phyloP scores from a whole-genome alignment of 768 basidiomycete genomes.

The Candolleomyces aberdarensis region DNA sequence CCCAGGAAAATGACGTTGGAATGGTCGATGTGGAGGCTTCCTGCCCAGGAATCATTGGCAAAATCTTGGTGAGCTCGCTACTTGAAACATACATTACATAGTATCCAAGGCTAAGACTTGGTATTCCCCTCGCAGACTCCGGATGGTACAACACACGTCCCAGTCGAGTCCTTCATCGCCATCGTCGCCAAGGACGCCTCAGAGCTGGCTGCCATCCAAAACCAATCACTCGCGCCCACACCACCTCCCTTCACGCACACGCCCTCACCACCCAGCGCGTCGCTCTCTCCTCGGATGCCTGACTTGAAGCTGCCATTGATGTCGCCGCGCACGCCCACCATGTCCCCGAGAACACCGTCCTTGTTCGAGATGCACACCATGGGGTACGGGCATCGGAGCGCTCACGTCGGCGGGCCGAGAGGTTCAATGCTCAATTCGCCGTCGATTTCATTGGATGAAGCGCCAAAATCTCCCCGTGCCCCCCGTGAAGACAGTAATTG shows the following conservation, averaged over 20 bases:
- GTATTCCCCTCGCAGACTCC: slow-evolving; percentile 25
- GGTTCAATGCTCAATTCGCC: neutral
- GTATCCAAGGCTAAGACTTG: neutral
- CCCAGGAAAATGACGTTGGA: slow-evolving; percentile 89
- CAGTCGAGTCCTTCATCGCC: slow-evolving; percentile 87
- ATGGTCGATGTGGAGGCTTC: slow-evolving; percentile 99
- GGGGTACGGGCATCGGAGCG: slow-evolving; percentile 21
- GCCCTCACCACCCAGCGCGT: slow-evolving; percentile 21
- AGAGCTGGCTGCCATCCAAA: slow-evolving; percentile 27
- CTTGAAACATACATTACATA: neutral
- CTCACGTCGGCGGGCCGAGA: slow-evolving; percentile 17
- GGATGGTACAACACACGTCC: slow-evolving; percentile 81
- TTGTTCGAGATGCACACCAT: slow-evolving; percentile 29
- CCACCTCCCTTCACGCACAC: slow-evolving; percentile 24
- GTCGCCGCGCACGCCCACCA: slow-evolving; percentile 17
- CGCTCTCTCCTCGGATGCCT: slow-evolving; percentile 17
- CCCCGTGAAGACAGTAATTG: neutral
- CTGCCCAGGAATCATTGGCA: slow-evolving; percentile 92
- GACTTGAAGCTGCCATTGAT: slow-evolving; percentile 22
- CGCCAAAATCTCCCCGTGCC: neutral
- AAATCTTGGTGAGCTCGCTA: slow-evolving; percentile 70
- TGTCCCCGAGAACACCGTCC: slow-evolving; percentile 24
- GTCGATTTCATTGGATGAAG: neutral
- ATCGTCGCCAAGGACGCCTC: slow-evolving; percentile 68
- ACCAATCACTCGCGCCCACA: slow-evolving; percentile 15